Percentiles rank a stretch among this genome's conserved stretches.
Evolutionary conservation across 1,139 yeast genomes (phyloP).

Genomic region (Geotrichum europaeum): DNA sequence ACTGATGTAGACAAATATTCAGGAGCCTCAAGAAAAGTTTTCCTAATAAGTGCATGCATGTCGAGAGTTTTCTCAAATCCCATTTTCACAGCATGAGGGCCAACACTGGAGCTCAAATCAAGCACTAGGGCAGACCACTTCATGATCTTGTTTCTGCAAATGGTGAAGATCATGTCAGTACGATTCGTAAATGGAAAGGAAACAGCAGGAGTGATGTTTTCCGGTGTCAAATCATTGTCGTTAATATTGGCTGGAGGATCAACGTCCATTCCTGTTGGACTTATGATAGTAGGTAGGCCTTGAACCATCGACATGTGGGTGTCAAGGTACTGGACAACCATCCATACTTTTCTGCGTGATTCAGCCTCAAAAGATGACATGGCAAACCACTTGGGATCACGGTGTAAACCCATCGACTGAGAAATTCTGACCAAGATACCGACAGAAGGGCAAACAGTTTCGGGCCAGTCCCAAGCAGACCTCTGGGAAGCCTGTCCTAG

Average conservation of each 20-base stretch:
- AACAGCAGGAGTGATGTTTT: neutral
- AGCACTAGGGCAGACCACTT: conserved; percentile 4
- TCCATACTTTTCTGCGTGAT: conserved; percentile 32
- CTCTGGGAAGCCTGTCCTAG: conserved; percentile 25
- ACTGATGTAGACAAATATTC: conserved; percentile 20
- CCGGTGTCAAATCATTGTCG: conserved; percentile 21
- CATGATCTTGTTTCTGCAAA: conserved; percentile 2
- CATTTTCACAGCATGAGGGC: conserved; percentile 12
- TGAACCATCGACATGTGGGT: conserved; percentile 29
- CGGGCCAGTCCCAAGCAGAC: conserved; percentile 26
- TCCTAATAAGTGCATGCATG: conserved; percentile 26
- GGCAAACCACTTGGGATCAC: conserved; percentile 35
- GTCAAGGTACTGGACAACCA: conserved; percentile 27
- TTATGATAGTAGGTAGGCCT: conserved; percentile 32
- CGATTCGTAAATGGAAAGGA: conserved; percentile 1
- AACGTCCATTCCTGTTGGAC: conserved; percentile 18
- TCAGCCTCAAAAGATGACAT: conserved; percentile 32
- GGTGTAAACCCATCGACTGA: conserved; percentile 34
- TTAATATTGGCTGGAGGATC: conserved; percentile 27
- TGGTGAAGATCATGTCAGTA: conserved; percentile 6
- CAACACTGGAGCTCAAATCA: conserved; percentile 4
- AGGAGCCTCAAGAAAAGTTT: conserved; percentile 26
- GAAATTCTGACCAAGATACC: conserved; percentile 29
- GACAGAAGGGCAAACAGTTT: conserved; percentile 29
- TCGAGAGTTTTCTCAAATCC: conserved; percentile 24